Evolutionary conservation across 208 protist species (phyloP).

Genomic region (Leishmania gerbilli): DNA sequence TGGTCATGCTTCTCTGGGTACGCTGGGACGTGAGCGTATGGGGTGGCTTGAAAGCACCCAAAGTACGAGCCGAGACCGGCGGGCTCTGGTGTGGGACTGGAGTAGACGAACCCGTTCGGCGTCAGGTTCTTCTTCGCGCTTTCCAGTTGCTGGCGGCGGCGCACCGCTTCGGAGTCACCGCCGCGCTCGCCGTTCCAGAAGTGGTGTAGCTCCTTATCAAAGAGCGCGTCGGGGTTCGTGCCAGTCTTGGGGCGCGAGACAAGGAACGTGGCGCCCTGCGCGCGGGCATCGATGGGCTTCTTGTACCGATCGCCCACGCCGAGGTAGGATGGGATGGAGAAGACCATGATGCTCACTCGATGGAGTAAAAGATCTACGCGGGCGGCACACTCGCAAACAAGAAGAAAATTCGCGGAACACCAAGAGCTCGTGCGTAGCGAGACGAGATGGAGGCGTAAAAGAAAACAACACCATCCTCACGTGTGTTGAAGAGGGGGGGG

Average conservation of each 20-base stretch:
- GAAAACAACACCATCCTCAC: too few relatives aligned
- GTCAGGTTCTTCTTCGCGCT: constrained; percentile 76
- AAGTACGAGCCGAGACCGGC: constrained; percentile 87
- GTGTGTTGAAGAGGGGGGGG: not conserved
- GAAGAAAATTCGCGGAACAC: too few relatives aligned
- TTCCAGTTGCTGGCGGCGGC: constrained; percentile 50
- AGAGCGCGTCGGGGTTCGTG: constrained; percentile 75
- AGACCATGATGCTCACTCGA: constrained; percentile 63
- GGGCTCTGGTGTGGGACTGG: constrained; percentile 43
- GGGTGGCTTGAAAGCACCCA: constrained; percentile 67
- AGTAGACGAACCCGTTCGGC: constrained; percentile 75
- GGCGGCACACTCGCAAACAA: not conserved
- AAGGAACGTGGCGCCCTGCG: constrained; percentile 69
- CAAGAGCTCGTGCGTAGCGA: not conserved
- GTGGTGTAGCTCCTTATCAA: constrained; percentile 84
- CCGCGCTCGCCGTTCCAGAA: constrained; percentile 88
- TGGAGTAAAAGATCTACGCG: not conserved
- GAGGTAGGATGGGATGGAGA: constrained; percentile 89
- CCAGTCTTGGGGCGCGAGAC: constrained; percentile 78
- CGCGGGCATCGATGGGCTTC: constrained; percentile 61
- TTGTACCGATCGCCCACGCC: constrained; percentile 73
- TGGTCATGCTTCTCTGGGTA: constrained; percentile 44
- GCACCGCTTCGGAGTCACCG: constrained; percentile 59
- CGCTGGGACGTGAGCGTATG: constrained; percentile 62
- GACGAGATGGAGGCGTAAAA: too few relatives aligned